Conservation (phyloP, 768 basidiomycete species). For the Boletus coccyginus region DNA sequence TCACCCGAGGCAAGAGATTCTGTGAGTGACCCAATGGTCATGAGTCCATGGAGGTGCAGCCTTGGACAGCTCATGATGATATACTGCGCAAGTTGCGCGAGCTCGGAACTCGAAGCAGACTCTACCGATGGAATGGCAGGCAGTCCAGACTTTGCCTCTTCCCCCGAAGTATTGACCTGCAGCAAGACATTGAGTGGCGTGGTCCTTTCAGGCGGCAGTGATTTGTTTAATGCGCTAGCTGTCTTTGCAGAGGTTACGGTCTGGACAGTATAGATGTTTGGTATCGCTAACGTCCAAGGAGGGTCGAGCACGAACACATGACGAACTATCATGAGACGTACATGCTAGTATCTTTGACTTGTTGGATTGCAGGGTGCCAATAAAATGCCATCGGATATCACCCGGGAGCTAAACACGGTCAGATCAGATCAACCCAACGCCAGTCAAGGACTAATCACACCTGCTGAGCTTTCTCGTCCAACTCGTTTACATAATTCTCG, state of each 20-base stretch:
- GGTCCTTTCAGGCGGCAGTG: constrained; percentile 54
- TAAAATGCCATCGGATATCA: constrained; percentile 96
- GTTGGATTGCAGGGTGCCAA: constrained; percentile 90
- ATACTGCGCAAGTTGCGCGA: constrained; percentile 64
- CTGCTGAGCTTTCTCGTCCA: constrained; percentile 79
- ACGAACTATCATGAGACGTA: constrained; percentile 32
- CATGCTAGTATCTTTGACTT: constrained; percentile 88
- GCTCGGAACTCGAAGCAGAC: constrained; percentile 41
- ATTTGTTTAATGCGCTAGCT: constrained; percentile 76
- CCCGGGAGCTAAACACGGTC: constrained; percentile 60
- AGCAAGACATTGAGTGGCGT: constrained; percentile 76
- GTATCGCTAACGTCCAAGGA: constrained; percentile 55
- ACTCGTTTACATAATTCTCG: constrained; percentile 95
- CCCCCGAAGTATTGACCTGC: constrained; percentile 96
- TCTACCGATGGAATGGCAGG: constrained; percentile 47
- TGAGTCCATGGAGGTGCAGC: constrained; percentile 79
- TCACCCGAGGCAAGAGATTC: constrained; percentile 51
- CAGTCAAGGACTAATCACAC: constrained; percentile 38
- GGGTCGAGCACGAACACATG: constrained; percentile 2
- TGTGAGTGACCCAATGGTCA: constrained; percentile 92
- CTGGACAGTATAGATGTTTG: constrained; percentile 85
- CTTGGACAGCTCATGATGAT: constrained; percentile 71
- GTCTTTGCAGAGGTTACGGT: constrained; percentile 81
- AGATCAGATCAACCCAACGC: constrained; percentile 4
- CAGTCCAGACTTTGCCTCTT: constrained; percentile 86